Conservation (phyloP, 2,329 filamentous ascomycete genomes). For the Thermothelomyces thermophilus region DNA sequence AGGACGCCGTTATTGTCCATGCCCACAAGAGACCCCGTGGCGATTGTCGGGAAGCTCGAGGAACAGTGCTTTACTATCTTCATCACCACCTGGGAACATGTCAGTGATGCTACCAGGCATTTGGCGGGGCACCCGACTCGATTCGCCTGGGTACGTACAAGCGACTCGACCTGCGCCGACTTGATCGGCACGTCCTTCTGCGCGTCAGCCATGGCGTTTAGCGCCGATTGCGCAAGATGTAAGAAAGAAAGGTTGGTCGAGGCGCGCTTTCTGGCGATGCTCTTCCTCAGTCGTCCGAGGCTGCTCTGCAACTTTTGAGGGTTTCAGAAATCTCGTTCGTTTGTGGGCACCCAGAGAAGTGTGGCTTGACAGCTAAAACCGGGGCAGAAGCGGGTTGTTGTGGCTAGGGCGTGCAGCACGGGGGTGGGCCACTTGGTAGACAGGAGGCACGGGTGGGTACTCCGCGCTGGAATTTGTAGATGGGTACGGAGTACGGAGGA, state of each 20-base stretch:
- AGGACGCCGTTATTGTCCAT: slow-evolving; percentile 80
- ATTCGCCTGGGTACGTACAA: slow-evolving; percentile 53
- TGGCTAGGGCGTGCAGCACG: neutral
- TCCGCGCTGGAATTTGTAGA: too few relatives aligned
- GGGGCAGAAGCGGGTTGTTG: neutral
- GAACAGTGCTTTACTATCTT: slow-evolving; percentile 97
- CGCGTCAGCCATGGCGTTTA: slow-evolving; percentile 50
- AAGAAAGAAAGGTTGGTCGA: neutral
- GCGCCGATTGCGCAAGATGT: slow-evolving; percentile 12
- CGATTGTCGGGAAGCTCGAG: slow-evolving; percentile 76
- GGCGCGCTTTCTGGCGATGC: neutral
- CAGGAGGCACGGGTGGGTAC: too few relatives aligned
- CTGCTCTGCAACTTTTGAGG: slow-evolving; percentile 18
- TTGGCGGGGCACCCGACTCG: slow-evolving; percentile 31
- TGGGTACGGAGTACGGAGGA: too few relatives aligned
- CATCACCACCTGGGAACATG: slow-evolving; percentile 68
- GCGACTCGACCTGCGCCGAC: slow-evolving; percentile 87
- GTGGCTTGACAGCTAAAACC: slow-evolving; percentile 11
- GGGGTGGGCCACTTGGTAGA: too few relatives aligned
- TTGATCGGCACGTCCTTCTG: slow-evolving; percentile 66
- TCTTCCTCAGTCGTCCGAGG: slow-evolving; percentile 11
- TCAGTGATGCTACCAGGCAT: slow-evolving; percentile 17
- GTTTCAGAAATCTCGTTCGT: slow-evolving; percentile 24
- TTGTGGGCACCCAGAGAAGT: slow-evolving; percentile 21
- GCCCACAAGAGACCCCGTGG: slow-evolving; percentile 85